Conservation (phyloP, 768 basidiomycete genomes). For the Rhodotorula sphaerocarpa region DNA sequence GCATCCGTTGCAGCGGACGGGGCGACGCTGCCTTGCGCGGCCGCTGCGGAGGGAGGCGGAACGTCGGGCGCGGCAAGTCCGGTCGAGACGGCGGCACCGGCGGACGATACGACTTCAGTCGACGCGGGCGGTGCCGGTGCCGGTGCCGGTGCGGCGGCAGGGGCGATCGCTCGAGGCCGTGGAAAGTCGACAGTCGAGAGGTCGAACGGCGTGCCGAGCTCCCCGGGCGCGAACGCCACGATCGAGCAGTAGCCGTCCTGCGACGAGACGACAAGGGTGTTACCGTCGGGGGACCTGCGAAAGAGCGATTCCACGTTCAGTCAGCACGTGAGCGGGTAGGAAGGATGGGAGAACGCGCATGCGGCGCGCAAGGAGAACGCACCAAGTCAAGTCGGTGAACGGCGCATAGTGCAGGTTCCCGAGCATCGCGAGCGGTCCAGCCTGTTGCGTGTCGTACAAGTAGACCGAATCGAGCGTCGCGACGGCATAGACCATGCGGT, state of each 20-base stretch:
- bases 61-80: too few relatives aligned
- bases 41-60: too few relatives aligned
- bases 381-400: constrained; percentile 96
- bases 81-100: too few relatives aligned
- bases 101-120: too few relatives aligned
- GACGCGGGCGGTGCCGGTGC: constrained; percentile 3
- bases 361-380: constrained; percentile 46
- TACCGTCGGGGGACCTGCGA: constrained; percentile 87
- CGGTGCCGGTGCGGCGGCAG: not conserved
- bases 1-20: not conserved
- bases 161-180: not conserved
- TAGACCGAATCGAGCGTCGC: constrained; percentile 92
- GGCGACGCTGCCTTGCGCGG: too few relatives aligned
- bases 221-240: constrained; percentile 69
- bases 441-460: constrained; percentile 95
- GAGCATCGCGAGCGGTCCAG: constrained; percentile 79
- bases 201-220: constrained; percentile 76
- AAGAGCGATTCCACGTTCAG: not conserved
- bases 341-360: not conserved
- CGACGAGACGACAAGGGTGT: constrained; percentile 79
- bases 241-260: constrained; percentile 97
- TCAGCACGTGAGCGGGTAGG: not conserved
- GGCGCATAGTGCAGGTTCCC: constrained; percentile 94
- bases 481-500: constrained; percentile 89
- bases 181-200: not conserved